Conservation (phyloP, 305 asterid species). For the Fraxinus nigra region DNA sequence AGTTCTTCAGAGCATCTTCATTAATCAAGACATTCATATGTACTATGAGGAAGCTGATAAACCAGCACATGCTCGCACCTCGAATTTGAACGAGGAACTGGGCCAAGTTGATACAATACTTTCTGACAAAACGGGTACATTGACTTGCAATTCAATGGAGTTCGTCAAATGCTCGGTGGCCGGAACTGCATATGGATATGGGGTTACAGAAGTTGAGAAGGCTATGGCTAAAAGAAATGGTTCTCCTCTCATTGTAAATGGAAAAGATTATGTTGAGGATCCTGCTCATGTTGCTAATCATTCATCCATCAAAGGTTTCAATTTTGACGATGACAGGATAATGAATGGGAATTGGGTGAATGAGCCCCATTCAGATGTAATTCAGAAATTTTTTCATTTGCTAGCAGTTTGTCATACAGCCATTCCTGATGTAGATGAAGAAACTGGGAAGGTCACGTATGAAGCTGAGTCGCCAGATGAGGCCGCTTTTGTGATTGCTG, state of each 20-base stretch:
- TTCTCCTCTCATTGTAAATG: slow-evolving; percentile 49
- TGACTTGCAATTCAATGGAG: slow-evolving; percentile 96
- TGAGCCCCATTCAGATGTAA: slow-evolving; percentile 51
- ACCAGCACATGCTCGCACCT: slow-evolving; percentile 91
- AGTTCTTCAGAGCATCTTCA: slow-evolving; percentile 87
- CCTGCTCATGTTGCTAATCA: slow-evolving; percentile 26
- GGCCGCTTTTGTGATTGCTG: slow-evolving; percentile 93
- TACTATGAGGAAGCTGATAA: slow-evolving; percentile 84
- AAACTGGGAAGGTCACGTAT: slow-evolving; percentile 61
- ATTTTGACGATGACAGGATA: slow-evolving; percentile 74
- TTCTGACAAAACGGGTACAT: slow-evolving; percentile 91
- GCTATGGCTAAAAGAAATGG: slow-evolving; percentile 82
- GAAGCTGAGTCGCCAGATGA: slow-evolving; percentile 99
- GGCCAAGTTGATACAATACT: slow-evolving; percentile 92
- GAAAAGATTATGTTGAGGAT: slow-evolving; percentile 30
- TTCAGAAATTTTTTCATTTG: slow-evolving; percentile 72
- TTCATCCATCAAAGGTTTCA: slow-evolving; percentile 69
- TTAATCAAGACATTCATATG: slow-evolving; percentile 76
- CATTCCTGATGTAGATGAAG: slow-evolving; percentile 77
- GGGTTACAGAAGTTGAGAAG: slow-evolving; percentile 78
- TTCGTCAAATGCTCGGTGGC: slow-evolving; percentile 85
- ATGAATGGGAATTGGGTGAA: slow-evolving; percentile 70
- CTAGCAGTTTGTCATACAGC: slow-evolving; percentile 92
- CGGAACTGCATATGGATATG: slow-evolving; percentile 84
- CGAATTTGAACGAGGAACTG: slow-evolving; percentile 84